phyloP scores from a whole-genome alignment of 805 yeast genomes.

The Metschnikowia kofuensis region DNA sequence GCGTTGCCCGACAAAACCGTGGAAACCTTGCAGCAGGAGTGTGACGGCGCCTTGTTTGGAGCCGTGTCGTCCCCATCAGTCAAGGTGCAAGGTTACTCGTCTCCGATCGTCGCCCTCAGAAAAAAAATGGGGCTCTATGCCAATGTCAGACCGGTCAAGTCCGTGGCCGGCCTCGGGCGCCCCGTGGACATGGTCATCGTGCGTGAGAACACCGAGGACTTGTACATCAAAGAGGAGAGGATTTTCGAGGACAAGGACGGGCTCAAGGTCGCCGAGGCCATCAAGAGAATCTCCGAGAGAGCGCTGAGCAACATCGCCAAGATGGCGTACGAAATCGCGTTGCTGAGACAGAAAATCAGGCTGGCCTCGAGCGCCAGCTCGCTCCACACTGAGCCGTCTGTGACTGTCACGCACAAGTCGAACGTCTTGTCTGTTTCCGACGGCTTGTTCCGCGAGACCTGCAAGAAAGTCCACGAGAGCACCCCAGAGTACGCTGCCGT shows the following conservation, averaged over 20 bases:
- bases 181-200: slow-evolving; percentile 97
- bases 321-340: slow-evolving; percentile 89
- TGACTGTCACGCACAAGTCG: slow-evolving; percentile 95
- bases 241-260: slow-evolving; percentile 75
- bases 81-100: slow-evolving; percentile 94
- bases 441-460: slow-evolving; percentile 93
- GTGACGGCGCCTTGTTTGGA: slow-evolving; percentile 97
- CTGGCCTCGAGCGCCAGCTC: slow-evolving; percentile 45
- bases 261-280: slow-evolving; percentile 92
- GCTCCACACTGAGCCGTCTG: slow-evolving; percentile 50
- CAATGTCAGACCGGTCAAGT: slow-evolving; percentile 96
- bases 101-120: slow-evolving; percentile 98
- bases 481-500: slow-evolving; percentile 60
- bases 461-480: slow-evolving; percentile 56
- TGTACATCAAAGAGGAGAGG: slow-evolving; percentile 91
- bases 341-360: slow-evolving; percentile 82
- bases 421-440: slow-evolving; percentile 90
- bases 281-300: slow-evolving; percentile 87
- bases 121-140: slow-evolving; percentile 93
- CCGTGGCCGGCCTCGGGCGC: slow-evolving; percentile 80
- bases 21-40: slow-evolving; percentile 65
- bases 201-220: slow-evolving; percentile 97
- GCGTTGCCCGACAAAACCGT: slow-evolving; percentile 95
- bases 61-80: slow-evolving; percentile 95
- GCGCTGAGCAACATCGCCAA: slow-evolving; percentile 86